Conservation (phyloP, 257 asterid species). For the Solanum sparsipilum region DNA sequence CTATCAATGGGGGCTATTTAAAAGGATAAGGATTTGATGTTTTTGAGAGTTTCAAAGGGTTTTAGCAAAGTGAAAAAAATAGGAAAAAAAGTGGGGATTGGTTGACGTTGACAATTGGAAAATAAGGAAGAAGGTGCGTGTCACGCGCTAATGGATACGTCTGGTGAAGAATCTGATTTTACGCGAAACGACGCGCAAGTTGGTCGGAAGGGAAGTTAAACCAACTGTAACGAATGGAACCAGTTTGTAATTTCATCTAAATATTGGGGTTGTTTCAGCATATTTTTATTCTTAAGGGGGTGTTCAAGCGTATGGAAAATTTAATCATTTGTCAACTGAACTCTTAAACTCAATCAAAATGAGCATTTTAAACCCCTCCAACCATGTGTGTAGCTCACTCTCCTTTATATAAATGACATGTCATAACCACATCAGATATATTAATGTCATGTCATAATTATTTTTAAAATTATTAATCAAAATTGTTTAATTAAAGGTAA, state of each 20-base stretch:
- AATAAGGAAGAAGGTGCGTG: not conserved
- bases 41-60: not conserved
- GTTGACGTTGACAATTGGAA: not conserved
- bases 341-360: no score
- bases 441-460: no score
- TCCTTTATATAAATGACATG: no score
- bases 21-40: not conserved
- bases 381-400: no score
- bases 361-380: no score
- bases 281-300: not conserved
- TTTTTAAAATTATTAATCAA: no score
- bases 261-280: not conserved
- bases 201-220: not conserved
- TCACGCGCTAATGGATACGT: not conserved
- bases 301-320: not conserved
- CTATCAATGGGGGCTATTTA: not conserved
- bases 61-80: not conserved
- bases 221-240: not conserved
- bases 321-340: no score
- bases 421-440: no score
- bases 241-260: not conserved
- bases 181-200: not conserved
- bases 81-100: not conserved
- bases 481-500: no score
- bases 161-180: not conserved